A percentile compares a stretch with the other conserved stretches of the same genome.
These are phyloP conservation scores for Camellia japonica DNA, from an alignment of 148 eudicot genomes.

Conservation along the genomic window DNA sequence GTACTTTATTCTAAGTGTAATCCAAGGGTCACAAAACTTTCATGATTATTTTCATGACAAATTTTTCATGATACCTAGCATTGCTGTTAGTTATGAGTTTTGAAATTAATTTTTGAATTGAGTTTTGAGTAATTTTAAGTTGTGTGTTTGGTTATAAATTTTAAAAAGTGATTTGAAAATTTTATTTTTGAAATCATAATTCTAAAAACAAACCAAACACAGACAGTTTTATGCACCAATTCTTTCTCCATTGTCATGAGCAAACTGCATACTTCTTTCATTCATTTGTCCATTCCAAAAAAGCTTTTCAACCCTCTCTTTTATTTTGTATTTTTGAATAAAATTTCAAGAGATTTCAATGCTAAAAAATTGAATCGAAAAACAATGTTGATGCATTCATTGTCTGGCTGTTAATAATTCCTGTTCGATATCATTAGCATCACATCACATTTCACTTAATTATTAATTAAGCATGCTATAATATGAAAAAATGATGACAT, in stretches of 20 bases:
- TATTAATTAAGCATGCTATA: not conserved
- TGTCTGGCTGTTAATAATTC: not conserved
- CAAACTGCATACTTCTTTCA: not conserved
- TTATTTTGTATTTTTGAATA: not conserved
- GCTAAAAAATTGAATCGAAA: not conserved
- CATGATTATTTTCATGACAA: no score
- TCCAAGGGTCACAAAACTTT: no score
- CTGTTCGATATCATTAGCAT: not conserved
- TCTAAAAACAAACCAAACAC: not conserved
- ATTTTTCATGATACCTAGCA: no score
- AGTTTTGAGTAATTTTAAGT: no score
- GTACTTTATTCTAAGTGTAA: no score
- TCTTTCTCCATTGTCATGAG: not conserved
- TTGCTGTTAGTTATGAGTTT: no score
- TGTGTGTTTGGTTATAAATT: no score
- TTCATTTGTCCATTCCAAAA: not conserved
- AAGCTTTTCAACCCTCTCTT: slow-evolving; percentile 6
- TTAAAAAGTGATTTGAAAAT: no score
- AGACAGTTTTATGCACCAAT: not conserved
- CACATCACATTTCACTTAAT: not conserved
- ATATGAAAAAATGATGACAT: not conserved
- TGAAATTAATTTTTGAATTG: no score
- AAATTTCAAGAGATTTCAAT: not conserved
- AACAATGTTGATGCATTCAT: not conserved
- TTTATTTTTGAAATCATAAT: no score